Evolutionary conservation across 768 basidiomycete genomes (phyloP).

Genomic region (Tulasnella calospora): DNA sequence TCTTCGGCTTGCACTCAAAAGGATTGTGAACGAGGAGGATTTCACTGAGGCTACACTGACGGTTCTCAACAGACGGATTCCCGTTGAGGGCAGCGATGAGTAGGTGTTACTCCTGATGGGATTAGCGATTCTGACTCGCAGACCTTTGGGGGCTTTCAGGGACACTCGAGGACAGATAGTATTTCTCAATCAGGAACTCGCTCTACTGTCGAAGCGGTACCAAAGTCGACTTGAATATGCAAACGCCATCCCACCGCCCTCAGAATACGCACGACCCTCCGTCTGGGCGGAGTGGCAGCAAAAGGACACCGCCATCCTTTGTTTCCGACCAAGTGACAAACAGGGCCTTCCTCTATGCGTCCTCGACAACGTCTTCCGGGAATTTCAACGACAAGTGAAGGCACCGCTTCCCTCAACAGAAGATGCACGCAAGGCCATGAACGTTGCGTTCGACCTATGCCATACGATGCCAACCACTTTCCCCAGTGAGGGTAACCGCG

Average conservation of each 20-base stretch:
- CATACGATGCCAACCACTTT: not conserved
- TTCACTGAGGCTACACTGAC: no score
- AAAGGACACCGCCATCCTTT: conserved; percentile 8
- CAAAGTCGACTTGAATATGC: not conserved
- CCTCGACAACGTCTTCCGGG: conserved; percentile 9
- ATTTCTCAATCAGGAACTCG: not conserved
- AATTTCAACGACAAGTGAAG: conserved; percentile 5
- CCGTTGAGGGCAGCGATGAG: no score
- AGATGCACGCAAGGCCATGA: not conserved
- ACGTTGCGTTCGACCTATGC: conserved; percentile 12
- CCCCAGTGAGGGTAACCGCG: not conserved
- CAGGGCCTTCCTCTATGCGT: conserved; percentile 17
- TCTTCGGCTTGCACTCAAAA: no score
- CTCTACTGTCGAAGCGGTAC: not conserved
- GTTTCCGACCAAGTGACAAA: conserved; percentile 1
- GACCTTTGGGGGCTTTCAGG: not conserved
- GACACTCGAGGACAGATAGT: not conserved
- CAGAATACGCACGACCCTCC: not conserved
- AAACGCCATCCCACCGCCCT: conserved; percentile 9
- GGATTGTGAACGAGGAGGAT: no score
- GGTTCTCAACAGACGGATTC: no score
- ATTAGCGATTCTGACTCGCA: no score
- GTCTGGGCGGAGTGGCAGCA: conserved; percentile 7
- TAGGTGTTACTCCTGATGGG: no score
- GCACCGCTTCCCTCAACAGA: conserved; percentile 1